These are phyloP conservation scores for Phytopythium ostracodes DNA, from an alignment of 352 stramenopile species.

Conservation along the genomic window DNA sequence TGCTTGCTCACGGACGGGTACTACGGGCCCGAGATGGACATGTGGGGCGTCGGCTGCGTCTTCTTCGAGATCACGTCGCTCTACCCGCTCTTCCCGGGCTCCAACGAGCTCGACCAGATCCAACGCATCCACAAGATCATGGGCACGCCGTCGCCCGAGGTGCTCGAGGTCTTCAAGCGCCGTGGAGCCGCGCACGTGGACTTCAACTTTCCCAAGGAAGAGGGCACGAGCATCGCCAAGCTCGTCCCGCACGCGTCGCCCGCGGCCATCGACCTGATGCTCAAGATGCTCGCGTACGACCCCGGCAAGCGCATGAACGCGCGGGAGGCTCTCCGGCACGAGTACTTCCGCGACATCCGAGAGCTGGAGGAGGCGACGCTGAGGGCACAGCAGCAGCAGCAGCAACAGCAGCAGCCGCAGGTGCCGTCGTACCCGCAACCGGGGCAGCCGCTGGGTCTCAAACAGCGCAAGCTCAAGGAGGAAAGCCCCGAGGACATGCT, in stretches of 20 bases:
- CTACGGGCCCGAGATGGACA: constrained; percentile 95
- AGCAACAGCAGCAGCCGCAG: constrained; percentile 25
- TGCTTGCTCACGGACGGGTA: constrained; percentile 95
- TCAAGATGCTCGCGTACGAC: constrained; percentile 89
- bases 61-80: constrained; percentile 95
- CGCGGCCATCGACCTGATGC: constrained; percentile 86
- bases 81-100: constrained; percentile 93
- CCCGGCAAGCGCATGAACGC: constrained; percentile 87
- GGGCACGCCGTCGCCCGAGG: constrained; percentile 80
- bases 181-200: constrained; percentile 91
- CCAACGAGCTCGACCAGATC: constrained; percentile 95
- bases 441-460: constrained; percentile 22
- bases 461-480: constrained; percentile 47
- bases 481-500: constrained; percentile 45
- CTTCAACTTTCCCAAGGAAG: constrained; percentile 90
- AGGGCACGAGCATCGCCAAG: constrained; percentile 79
- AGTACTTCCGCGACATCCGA: constrained; percentile 88
- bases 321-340: constrained; percentile 85
- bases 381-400: constrained; percentile 32
- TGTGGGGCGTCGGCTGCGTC: constrained; percentile 95
- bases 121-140: constrained; percentile 94
- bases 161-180: constrained; percentile 89
- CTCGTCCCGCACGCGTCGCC: constrained; percentile 87
- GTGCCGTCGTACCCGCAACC: constrained; percentile 21
- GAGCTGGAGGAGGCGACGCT: constrained; percentile 66